A percentile compares a stretch with the other conserved stretches of the same genome.
These are phyloP conservation scores for Paramyrothecium sp. DNA, from an alignment of 2,329 filamentous ascomycete genomes.

Conservation along the genomic window DNA sequence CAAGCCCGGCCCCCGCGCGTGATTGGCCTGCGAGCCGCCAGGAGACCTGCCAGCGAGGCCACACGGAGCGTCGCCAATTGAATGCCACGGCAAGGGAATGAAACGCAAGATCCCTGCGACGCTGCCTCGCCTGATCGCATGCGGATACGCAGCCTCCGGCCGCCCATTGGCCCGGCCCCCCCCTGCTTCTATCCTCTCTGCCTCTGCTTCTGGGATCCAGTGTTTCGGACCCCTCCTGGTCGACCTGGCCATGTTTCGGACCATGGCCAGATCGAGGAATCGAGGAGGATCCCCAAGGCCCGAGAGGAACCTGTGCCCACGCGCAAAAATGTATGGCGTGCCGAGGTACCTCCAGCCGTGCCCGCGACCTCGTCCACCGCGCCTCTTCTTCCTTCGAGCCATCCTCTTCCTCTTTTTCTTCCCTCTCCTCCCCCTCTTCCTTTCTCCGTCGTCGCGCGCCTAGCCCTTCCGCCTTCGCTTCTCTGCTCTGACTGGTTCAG, in stretches of 20 bases:
- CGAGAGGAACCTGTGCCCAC: background rate
- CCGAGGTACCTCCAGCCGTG: background rate
- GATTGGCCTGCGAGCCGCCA: background rate
- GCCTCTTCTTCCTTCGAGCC: background rate
- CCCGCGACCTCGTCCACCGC: background rate
- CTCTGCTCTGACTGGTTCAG: background rate
- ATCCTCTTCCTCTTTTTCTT: background rate
- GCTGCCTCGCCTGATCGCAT: background rate
- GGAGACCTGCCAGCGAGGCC: background rate
- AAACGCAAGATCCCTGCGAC: background rate
- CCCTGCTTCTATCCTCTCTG: background rate
- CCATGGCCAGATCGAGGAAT: background rate
- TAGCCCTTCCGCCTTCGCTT: background rate
- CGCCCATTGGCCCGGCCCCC: background rate
- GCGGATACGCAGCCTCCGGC: background rate
- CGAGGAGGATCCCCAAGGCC: background rate
- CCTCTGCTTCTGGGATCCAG: background rate
- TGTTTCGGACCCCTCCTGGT: background rate
- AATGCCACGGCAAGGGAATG: background rate
- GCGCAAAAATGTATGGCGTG: background rate
- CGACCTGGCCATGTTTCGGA: background rate
- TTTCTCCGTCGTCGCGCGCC: background rate
- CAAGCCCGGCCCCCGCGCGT: too few relatives aligned
- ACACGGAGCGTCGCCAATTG: background rate
- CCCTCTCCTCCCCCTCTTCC: background rate